These are phyloP conservation scores for Sporobolomyces pararoseus DNA, from an alignment of 768 basidiomycete species.

Conservation along the genomic window DNA sequence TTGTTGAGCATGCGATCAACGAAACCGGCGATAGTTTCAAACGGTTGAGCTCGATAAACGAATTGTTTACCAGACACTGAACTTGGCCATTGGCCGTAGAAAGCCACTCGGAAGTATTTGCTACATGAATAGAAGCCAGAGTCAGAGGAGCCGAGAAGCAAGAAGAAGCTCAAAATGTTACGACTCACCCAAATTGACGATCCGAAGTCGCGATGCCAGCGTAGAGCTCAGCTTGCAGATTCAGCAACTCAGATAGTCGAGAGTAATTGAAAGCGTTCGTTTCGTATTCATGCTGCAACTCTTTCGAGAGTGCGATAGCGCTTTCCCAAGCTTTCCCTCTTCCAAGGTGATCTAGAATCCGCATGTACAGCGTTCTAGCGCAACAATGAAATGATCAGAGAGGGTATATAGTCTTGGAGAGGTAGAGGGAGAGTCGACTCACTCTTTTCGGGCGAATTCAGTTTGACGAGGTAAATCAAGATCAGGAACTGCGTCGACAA, in stretches of 20 bases:
- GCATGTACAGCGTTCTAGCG: conserved; percentile 64
- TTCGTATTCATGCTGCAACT: conserved; percentile 80
- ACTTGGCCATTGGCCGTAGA: conserved; percentile 84
- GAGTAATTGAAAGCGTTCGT: conserved; percentile 51
- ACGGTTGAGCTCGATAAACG: conserved; percentile 85
- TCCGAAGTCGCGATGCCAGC: conserved; percentile 41
- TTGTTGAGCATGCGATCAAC: conserved; percentile 63
- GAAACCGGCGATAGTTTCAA: conserved; percentile 83
- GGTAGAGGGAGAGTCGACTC: not conserved
- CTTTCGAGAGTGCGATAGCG: conserved; percentile 88
- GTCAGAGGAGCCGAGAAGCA: not conserved
- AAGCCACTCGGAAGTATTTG: conserved; percentile 85
- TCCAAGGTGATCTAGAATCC: conserved; percentile 90
- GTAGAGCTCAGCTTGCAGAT: conserved; percentile 44
- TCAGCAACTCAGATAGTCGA: conserved; percentile 56
- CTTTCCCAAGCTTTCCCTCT: conserved; percentile 98
- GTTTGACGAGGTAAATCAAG: conserved; percentile 86
- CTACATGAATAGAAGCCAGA: not conserved
- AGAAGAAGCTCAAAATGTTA: not conserved
- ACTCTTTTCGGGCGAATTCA: conserved; percentile 86
- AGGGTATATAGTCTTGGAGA: no score
- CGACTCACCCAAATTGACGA: conserved; percentile 35
- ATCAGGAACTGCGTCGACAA: conserved; percentile 82
- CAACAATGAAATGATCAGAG: not conserved
- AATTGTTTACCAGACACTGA: conserved; percentile 85